These are phyloP conservation scores for Nyssa sinensis DNA, from an alignment of 148 eudicot genomes.

Conservation along the genomic window DNA sequence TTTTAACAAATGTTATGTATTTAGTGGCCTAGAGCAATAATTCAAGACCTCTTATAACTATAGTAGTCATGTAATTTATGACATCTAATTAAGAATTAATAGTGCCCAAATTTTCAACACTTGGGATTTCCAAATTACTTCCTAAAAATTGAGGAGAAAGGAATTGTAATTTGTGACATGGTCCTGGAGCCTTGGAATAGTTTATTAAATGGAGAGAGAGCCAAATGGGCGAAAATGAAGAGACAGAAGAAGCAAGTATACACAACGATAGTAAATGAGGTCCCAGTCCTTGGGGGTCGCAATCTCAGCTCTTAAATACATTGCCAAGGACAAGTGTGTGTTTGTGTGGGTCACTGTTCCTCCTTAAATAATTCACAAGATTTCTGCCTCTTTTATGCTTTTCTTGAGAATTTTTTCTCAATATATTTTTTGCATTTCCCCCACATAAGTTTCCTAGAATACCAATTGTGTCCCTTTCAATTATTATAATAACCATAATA, in stretches of 20 bases:
- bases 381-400: not conserved
- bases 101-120: not conserved
- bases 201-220: not conserved
- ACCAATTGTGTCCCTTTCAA: not conserved
- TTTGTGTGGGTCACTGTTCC: slow-evolving; percentile 8
- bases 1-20: too few species aligned
- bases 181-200: not conserved
- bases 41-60: too few species aligned
- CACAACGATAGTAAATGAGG: not conserved
- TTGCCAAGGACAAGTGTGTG: slow-evolving; percentile 26
- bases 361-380: slow-evolving; percentile 19
- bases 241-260: slow-evolving; percentile 3
- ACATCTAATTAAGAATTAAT: not conserved
- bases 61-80: too few species aligned
- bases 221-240: too few species aligned
- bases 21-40: too few species aligned
- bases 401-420: not conserved
- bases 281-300: not conserved
- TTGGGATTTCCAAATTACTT: not conserved
- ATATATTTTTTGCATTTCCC: not conserved
- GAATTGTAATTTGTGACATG: not conserved
- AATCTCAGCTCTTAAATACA: slow-evolving; percentile 16
- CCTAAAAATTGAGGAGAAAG: not conserved
- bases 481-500: not conserved
- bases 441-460: not conserved